Evolutionary conservation across 2,329 filamentous ascomycete genomes (phyloP).

Genomic region (Leptographium lundbergii): DNA sequence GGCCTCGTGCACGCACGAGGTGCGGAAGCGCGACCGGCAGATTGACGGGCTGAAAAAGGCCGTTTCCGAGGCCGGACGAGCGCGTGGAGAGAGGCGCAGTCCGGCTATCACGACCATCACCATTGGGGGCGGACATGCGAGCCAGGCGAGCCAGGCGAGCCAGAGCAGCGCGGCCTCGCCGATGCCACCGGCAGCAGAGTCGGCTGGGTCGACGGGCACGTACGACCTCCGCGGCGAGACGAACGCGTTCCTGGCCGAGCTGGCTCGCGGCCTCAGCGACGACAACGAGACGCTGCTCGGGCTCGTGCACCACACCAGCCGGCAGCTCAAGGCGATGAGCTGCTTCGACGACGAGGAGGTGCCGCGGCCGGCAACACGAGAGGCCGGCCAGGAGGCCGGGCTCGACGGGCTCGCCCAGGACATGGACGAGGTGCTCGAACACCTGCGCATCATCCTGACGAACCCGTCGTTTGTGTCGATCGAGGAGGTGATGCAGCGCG

Average conservation of each 20-base stretch:
- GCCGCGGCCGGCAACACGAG: slow-evolving; percentile 9
- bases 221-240: slow-evolving; percentile 75
- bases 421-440: slow-evolving; percentile 65
- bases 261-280: slow-evolving; percentile 73
- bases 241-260: slow-evolving; percentile 75
- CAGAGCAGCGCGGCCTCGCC: neutral
- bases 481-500: slow-evolving; percentile 84
- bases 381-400: slow-evolving; percentile 13
- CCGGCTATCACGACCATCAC: slow-evolving; percentile 43
- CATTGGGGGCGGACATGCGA: slow-evolving; percentile 30
- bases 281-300: slow-evolving; percentile 78
- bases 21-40: slow-evolving; percentile 80
- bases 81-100: slow-evolving; percentile 42
- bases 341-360: slow-evolving; percentile 26
- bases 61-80: slow-evolving; percentile 56
- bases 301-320: slow-evolving; percentile 58
- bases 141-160: too few species aligned
- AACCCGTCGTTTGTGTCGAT: slow-evolving; percentile 95
- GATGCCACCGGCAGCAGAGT: neutral
- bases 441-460: slow-evolving; percentile 72
- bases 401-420: slow-evolving; percentile 54
- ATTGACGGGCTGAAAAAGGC: slow-evolving; percentile 83
- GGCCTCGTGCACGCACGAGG: slow-evolving; percentile 76
- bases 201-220: slow-evolving; percentile 15
- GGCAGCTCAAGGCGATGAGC: slow-evolving; percentile 58